Percentiles rank a stretch among this genome's conserved stretches.
phyloP scores from a whole-genome alignment of 2,329 filamentous ascomycete genomes.

The Grosmannia penicillata region DNA sequence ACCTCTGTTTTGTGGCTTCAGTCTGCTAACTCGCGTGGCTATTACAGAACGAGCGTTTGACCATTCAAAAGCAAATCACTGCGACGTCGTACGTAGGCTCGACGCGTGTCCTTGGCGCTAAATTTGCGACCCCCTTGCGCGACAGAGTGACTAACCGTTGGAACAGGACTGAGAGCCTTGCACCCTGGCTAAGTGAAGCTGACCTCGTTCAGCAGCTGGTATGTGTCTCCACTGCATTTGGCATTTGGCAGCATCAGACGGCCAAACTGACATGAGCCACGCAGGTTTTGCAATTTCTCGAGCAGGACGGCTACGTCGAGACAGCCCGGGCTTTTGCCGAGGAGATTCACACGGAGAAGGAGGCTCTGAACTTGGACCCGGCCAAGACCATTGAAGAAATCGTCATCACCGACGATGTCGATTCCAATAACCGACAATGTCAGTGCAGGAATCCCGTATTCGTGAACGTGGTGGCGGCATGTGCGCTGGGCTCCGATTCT shows the following conservation, averaged over 20 bases:
- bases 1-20: neutral
- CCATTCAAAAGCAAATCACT: conserved; percentile 45
- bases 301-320: conserved; percentile 91
- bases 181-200: conserved; percentile 53
- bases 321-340: conserved; percentile 78
- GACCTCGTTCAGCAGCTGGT: conserved; percentile 71
- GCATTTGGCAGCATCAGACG: too few species aligned
- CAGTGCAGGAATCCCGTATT: conserved; percentile 18
- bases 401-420: conserved; percentile 64
- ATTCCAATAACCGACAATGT: conserved; percentile 81
- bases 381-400: conserved; percentile 38
- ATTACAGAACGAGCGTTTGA: conserved; percentile 41
- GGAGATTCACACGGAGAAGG: conserved; percentile 62
- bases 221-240: neutral
- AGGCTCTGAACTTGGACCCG: conserved; percentile 48
- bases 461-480: neutral
- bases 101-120: too few species aligned
- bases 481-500: neutral
- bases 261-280: too few species aligned
- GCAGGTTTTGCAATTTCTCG: conserved; percentile 65
- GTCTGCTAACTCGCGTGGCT: neutral
- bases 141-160: neutral
- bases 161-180: conserved; percentile 41
- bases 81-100: conserved; percentile 26
- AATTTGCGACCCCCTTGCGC: too few species aligned